Conservation (phyloP, 345 rosid species). For the Aquilaria sinensis region DNA sequence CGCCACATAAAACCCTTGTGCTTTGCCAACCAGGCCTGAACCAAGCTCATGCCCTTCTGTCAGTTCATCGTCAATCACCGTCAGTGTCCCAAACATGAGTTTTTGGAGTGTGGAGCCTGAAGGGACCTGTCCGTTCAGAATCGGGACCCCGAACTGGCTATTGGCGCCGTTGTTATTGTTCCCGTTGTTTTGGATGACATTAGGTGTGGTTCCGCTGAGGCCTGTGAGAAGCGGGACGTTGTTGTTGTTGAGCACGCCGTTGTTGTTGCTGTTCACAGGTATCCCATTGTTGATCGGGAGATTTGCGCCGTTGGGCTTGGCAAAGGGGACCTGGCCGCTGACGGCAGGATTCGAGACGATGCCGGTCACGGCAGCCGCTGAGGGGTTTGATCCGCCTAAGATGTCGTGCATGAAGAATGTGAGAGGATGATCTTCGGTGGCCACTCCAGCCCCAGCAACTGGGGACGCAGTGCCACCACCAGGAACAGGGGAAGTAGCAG, state of each 20-base stretch:
- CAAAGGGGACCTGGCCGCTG: conserved; percentile 38
- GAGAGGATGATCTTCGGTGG: conserved; percentile 7
- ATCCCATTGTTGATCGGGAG: conserved; percentile 35
- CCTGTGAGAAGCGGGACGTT: conserved; percentile 35
- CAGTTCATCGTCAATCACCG: conserved; percentile 46
- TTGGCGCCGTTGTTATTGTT: conserved; percentile 25
- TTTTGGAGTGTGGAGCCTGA: conserved; percentile 31
- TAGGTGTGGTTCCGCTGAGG: conserved; percentile 26
- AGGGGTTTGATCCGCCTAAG: conserved; percentile 39
- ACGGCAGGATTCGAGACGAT: conserved; percentile 30
- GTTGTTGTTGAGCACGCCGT: conserved; percentile 24
- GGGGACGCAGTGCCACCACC: conserved; percentile 12
- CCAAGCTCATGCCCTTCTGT: conserved; percentile 46
- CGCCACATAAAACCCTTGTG: conserved; percentile 52
- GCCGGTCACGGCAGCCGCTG: conserved; percentile 33
- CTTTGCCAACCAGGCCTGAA: conserved; percentile 34
- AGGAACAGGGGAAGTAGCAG: too few species aligned
- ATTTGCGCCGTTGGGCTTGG: conserved; percentile 31
- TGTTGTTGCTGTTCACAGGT: conserved; percentile 25
- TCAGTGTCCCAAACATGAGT: conserved; percentile 43
- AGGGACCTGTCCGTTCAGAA: conserved; percentile 46
- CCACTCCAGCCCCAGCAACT: conserved; percentile 11
- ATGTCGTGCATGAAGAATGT: conserved; percentile 52
- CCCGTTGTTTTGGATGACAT: conserved; percentile 31
- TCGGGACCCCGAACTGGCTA: conserved; percentile 26